phyloP scores from a whole-genome alignment of 768 basidiomycete genomes.

The Termitomyces titanicus region DNA sequence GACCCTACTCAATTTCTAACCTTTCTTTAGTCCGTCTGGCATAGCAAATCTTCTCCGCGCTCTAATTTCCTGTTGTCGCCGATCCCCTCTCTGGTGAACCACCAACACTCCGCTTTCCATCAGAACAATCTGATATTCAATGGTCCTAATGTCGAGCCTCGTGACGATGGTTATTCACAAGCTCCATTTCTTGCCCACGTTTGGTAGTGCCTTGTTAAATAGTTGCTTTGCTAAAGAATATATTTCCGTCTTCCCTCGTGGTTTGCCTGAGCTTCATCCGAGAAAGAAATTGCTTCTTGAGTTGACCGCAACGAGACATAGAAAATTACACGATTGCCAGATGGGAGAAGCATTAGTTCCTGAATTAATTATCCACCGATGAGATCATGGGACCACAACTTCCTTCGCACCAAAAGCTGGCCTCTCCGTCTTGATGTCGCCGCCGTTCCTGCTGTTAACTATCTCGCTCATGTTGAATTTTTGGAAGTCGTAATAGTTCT shows the following conservation, averaged over 20 bases:
- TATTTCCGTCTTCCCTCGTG: neutral
- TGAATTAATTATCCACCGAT: neutral
- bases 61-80: neutral
- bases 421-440: slow-evolving; percentile 22
- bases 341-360: neutral
- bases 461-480: slow-evolving; percentile 83
- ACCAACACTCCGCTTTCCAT: neutral
- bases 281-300: no score
- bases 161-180: neutral
- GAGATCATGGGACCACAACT: neutral
- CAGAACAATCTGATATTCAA: neutral
- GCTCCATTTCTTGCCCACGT: neutral
- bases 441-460: slow-evolving; percentile 44
- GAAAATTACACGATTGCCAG: neutral
- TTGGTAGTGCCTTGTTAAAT: neutral
- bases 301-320: neutral
- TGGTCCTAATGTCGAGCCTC: neutral
- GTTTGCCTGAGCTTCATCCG: neutral
- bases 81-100: neutral
- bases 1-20: neutral
- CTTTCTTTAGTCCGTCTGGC: neutral
- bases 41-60: neutral
- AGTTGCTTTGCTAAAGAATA: neutral
- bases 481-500: slow-evolving; percentile 64
- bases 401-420: slow-evolving; percentile 7